Percentiles rank a stretch among this genome's conserved stretches.
These are phyloP conservation scores for Fusarium luffae DNA, from an alignment of 2,329 filamentous ascomycete species.

Conservation along the genomic window DNA sequence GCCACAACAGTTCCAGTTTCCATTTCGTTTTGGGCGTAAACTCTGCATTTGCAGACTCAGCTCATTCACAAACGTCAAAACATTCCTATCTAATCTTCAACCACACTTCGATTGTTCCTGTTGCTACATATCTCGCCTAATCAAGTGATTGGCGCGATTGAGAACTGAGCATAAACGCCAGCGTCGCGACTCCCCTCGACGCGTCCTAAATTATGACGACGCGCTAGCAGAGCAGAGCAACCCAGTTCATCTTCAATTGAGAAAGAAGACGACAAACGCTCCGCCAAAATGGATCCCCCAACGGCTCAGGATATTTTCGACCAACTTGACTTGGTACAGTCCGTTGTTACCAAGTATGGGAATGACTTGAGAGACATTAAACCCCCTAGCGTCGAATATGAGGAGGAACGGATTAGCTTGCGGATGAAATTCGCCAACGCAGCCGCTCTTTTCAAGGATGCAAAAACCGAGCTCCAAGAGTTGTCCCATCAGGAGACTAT, in stretches of 20 bases:
- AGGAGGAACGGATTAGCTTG: background rate
- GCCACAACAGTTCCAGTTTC: background rate
- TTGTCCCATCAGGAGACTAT: background rate
- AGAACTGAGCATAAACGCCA: background rate
- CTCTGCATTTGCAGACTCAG: background rate
- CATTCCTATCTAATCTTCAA: background rate
- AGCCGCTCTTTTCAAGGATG: background rate
- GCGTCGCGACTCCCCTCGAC: background rate
- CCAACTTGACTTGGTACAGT: constrained; percentile 11
- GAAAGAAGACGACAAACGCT: background rate
- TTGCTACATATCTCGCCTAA: background rate
- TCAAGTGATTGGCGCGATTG: background rate
- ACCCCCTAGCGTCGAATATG: background rate
- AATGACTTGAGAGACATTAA: background rate
- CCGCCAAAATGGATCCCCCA: constrained; percentile 8
- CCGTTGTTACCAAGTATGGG: constrained; percentile 8
- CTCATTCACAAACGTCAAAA: background rate
- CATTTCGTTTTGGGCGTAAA: background rate
- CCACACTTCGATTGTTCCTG: background rate
- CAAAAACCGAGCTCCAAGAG: background rate
- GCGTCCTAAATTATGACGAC: background rate
- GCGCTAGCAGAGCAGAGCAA: background rate
- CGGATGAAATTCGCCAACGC: background rate
- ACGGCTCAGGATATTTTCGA: background rate
- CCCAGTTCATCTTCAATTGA: background rate